Percentiles rank a stretch among this genome's conserved stretches.
Evolutionary conservation across 2,329 filamentous ascomycete genomes (phyloP).

Genomic region (Monascus ruber): DNA sequence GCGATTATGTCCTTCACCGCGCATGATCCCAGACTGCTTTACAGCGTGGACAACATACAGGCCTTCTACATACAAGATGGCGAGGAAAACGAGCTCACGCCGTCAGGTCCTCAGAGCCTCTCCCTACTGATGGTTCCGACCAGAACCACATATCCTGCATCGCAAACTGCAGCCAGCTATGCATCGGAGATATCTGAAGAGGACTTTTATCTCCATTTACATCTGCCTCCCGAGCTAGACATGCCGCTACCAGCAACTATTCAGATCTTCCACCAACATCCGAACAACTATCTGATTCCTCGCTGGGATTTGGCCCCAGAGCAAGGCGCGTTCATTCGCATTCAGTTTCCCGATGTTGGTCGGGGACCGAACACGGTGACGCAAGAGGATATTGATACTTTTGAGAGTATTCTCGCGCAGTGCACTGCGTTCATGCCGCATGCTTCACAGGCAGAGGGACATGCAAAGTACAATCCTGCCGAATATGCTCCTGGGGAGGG

Average conservation of each 20-base stretch:
- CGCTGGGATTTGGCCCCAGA: conserved; percentile 87
- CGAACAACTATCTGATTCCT: conserved; percentile 84
- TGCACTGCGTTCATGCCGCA: conserved; percentile 92
- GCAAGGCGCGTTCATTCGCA: conserved; percentile 79
- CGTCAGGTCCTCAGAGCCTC: conserved; percentile 77
- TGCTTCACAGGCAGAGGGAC: conserved; percentile 48
- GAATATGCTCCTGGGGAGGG: conserved; percentile 69
- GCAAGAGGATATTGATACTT: conserved; percentile 90
- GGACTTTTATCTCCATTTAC: conserved; percentile 94
- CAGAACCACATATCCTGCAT: conserved; percentile 54
- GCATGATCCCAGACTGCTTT: conserved; percentile 30
- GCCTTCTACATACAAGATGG: conserved; percentile 88
- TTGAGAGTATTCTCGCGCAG: conserved; percentile 95
- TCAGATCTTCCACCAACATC: conserved; percentile 93
- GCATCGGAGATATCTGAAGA: conserved; percentile 51
- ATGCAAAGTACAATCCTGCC: conserved; percentile 61
- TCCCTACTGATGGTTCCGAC: conserved; percentile 95
- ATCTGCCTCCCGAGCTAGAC: conserved; percentile 88
- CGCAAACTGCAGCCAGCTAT: conserved; percentile 43
- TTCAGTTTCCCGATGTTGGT: conserved; percentile 73
- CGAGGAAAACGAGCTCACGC: conserved; percentile 69
- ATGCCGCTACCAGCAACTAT: conserved; percentile 88
- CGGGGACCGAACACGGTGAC: conserved; percentile 52
- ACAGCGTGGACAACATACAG: conserved; percentile 63
- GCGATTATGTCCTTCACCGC: conserved; percentile 1